phyloP scores from a whole-genome alignment of 1,139 yeast species.

The Wickerhamomyces sp. region DNA sequence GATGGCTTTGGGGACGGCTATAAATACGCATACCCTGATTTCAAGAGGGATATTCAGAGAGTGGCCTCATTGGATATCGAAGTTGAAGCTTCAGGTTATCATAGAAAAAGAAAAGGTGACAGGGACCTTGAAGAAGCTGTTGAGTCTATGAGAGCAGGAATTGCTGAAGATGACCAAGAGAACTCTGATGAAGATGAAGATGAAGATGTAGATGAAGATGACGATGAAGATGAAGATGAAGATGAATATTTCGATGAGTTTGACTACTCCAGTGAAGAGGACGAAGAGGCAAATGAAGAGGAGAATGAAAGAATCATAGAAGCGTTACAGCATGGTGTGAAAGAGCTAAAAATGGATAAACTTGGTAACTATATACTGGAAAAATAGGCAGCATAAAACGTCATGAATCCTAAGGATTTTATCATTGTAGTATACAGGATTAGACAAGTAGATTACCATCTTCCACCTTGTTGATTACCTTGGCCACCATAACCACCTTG shows the following conservation, averaged over 20 bases:
- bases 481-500: conserved; percentile 15
- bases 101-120: conserved; percentile 60
- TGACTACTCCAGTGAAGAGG: conserved; percentile 20
- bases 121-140: conserved; percentile 77
- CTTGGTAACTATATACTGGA: conserved; percentile 76
- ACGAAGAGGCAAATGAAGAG: conserved; percentile 38
- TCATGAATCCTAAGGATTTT: background rate
- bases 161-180: conserved; percentile 32
- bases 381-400: conserved; percentile 1
- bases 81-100: conserved; percentile 89
- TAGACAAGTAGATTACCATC: conserved; percentile 26
- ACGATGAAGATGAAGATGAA: conserved; percentile 12
- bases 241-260: conserved; percentile 24
- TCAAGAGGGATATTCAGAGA: conserved; percentile 70
- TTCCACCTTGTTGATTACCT: conserved; percentile 37
- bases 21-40: conserved; percentile 74
- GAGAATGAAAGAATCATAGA: conserved; percentile 72
- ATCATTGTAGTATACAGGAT: background rate
- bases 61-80: conserved; percentile 67
- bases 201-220: conserved; percentile 21
- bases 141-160: conserved; percentile 51
- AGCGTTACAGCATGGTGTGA: conserved; percentile 59
- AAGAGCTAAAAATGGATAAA: conserved; percentile 69
- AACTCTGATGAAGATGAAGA: conserved; percentile 31
- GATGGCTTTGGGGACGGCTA: conserved; percentile 81